Base-by-base conservation (phyloP, 2,329 filamentous ascomycete genomes). In the Pyrenochaeta sp. region DNA sequence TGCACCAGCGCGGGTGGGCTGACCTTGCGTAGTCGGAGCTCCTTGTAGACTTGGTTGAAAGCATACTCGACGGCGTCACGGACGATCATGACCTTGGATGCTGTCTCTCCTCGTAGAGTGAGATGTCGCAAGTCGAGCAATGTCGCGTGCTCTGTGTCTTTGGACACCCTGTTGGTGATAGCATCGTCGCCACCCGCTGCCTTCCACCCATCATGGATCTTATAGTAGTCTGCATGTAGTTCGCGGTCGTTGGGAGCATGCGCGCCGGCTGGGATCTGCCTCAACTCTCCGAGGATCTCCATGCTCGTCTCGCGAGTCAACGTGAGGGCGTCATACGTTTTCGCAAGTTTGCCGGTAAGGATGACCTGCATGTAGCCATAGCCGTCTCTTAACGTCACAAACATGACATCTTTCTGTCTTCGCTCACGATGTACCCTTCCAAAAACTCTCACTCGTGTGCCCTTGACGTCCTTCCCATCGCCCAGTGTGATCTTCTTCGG, bases 1-100 rank as follows among this genome's bases (percentile, higher is more conserved):
- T 96, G 95, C 59, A 97, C 95, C 78, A 96, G 89, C 32, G 92
- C 92, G 1, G 93, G 93, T 12, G 93, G 93, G 48, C 89, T 90
- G 64, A 97, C 93, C 81, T 97, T 93, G 72, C 90, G 85, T 77
- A 94, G 85, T 63, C 88, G 85, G 68, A 90, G 81, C 76, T 95
- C 91, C 72, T 90, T 87, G 82, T 92, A 97, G 37, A 88, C 85
- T 72, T 88, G 84, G 77, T 89, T 85, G 82, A 97, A 97, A 12
- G 93, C 91, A 66, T 86, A 87, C 77, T 96, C 88, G 52, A 94
- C 87, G 25, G 90, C 88, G 56, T 91, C 90, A 60, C 93, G 91
- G 61, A 97, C 89, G 78, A 93, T 91, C 86, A 97, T 90, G 65
- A 97, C 88, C 12, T 91, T 86, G n/a, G 91, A 91, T 5, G 92